Evolutionary conservation across 1,284 basidiomycete genomes (phyloP).

Genomic region (Ceratobasidium sp.): DNA sequence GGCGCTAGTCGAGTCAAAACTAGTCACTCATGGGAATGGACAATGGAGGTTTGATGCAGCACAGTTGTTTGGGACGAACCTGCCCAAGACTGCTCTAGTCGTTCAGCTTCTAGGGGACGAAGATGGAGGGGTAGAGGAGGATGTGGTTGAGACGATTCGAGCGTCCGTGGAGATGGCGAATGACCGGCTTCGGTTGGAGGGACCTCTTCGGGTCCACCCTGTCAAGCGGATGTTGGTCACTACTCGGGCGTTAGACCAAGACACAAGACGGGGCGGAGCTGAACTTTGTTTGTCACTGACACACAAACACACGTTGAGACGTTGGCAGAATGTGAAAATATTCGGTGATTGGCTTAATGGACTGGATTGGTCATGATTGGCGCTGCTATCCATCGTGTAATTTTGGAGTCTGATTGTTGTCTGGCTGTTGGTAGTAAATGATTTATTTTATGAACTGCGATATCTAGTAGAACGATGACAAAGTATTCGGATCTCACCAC

Average conservation of each 20-base stretch:
- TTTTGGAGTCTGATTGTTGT: no score
- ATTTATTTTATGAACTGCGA: no score
- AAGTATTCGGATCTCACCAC: no score
- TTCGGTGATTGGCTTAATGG: not conserved
- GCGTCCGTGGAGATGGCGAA: not conserved
- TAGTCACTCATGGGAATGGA: not conserved
- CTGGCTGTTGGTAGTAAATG: no score
- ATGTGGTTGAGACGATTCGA: not conserved
- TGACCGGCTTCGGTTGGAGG: not conserved
- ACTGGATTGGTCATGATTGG: not conserved
- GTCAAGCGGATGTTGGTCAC: constrained; percentile 1
- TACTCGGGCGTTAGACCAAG: not conserved
- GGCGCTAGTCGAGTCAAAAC: not conserved
- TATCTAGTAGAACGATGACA: no score
- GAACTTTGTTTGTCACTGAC: not conserved
- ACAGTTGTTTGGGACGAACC: not conserved
- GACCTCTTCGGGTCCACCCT: not conserved
- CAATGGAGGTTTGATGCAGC: not conserved
- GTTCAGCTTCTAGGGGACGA: not conserved
- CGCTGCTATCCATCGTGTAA: no score
- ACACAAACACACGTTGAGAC: not conserved
- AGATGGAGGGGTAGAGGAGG: not conserved
- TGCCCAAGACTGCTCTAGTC: not conserved
- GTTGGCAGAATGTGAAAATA: not conserved
- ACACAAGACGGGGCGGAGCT: not conserved